A percentile compares a stretch with the other conserved stretches of the same genome.
Conservation (phyloP, 495 filamentous ascomycete species). For the Glonium stellatum region DNA sequence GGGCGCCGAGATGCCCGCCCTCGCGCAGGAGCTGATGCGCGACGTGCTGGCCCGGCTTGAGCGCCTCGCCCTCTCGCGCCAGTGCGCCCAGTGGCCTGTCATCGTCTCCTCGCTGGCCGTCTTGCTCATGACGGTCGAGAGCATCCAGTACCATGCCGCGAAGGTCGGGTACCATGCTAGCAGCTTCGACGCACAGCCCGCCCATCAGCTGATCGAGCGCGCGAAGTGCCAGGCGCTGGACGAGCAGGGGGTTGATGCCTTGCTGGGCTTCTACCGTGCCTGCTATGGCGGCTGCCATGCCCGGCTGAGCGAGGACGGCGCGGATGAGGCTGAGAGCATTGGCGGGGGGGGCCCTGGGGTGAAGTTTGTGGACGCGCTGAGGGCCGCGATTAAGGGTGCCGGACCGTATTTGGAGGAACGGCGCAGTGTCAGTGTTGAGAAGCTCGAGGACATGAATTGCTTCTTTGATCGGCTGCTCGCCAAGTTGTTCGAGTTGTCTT, state of each 20-base stretch:
- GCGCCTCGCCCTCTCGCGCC: constrained; percentile 16
- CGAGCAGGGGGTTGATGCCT: constrained; percentile 17
- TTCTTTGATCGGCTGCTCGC: constrained; percentile 29
- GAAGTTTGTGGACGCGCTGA: constrained; percentile 20
- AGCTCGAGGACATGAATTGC: constrained; percentile 18
- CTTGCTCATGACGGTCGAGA: constrained; percentile 28
- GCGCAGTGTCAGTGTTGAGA: constrained; percentile 10
- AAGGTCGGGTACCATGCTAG: constrained; percentile 21
- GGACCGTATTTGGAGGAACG: constrained; percentile 16
- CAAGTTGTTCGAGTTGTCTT: constrained; percentile 10
- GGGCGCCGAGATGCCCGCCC: constrained; percentile 24
- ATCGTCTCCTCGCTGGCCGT: constrained; percentile 18
- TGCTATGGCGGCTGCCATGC: constrained; percentile 27
- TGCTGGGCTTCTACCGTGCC: constrained; percentile 20
- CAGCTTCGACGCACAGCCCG: constrained; percentile 2
- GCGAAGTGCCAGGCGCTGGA: constrained; percentile 8
- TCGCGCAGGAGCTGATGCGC: constrained; percentile 22
- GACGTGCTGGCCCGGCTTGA: constrained; percentile 23
- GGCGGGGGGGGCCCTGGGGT: constrained; percentile 5
- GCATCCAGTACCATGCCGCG: constrained; percentile 28
- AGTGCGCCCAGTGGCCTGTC: constrained; percentile 23
- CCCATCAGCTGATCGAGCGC: not conserved
- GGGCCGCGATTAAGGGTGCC: constrained; percentile 16
- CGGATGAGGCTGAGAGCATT: not conserved
- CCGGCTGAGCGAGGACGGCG: constrained; percentile 8